Conservation (phyloP, 345 rosid genomes). For the Heritiera littoralis region DNA sequence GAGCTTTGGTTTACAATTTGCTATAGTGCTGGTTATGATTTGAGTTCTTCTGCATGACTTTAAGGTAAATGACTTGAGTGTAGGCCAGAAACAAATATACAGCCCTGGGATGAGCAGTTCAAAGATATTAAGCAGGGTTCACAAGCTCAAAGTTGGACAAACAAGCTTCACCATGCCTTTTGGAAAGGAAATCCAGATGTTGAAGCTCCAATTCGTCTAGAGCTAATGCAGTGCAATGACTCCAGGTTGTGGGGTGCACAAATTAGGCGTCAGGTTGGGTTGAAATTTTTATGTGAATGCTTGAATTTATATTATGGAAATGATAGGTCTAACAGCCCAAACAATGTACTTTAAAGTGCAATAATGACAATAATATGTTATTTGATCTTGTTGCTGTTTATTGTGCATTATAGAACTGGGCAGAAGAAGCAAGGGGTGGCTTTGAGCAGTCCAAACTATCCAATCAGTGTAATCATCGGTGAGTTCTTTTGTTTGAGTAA, state of each 20-base stretch:
- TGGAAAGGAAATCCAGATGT: slow-evolving; percentile 97
- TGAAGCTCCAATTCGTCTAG: slow-evolving; percentile 57
- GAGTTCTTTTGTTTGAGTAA: slow-evolving; percentile 21
- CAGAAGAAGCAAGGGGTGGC: slow-evolving; percentile 67
- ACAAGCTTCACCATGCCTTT: slow-evolving; percentile 58
- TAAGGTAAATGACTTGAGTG: slow-evolving; percentile 1
- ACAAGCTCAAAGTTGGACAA: slow-evolving; percentile 49
- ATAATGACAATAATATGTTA: background rate
- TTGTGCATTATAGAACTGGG: slow-evolving; percentile 63
- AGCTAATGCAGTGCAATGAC: slow-evolving; percentile 67
- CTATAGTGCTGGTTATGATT: background rate
- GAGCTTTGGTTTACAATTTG: background rate
- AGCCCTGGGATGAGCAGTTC: slow-evolving; percentile 82
- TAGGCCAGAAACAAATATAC: slow-evolving; percentile 88
- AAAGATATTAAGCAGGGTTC: slow-evolving; percentile 74
- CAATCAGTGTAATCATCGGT: slow-evolving; percentile 77
- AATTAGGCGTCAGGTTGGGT: slow-evolving; percentile 74
- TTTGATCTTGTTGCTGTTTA: background rate
- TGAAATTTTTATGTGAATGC: slow-evolving; percentile 7
- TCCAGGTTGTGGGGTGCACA: slow-evolving; percentile 68
- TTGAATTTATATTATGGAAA: background rate
- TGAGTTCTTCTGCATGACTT: background rate
- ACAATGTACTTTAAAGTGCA: background rate
- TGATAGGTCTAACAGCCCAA: background rate
- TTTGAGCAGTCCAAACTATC: slow-evolving; percentile 72